A percentile compares a stretch with the other conserved stretches of the same genome.
Evolutionary conservation across 176 grass and related monocot genomes (phyloP).

Genomic region (Lolium rigidum): DNA sequence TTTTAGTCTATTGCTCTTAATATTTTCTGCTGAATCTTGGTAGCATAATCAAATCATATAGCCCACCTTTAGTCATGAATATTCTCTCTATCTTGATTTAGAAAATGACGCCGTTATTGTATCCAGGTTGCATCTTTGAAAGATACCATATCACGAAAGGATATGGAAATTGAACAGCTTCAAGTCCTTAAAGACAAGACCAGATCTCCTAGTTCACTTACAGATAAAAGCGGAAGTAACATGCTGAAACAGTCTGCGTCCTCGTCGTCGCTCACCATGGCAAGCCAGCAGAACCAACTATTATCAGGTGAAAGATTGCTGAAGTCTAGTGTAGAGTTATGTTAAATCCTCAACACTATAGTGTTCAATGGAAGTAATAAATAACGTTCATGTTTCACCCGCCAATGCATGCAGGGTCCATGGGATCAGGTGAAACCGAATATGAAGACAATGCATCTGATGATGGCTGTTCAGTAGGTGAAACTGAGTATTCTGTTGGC

Average conservation of each 20-base stretch:
- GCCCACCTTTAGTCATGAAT: not conserved
- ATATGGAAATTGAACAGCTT: constrained; percentile 87
- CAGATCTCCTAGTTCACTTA: constrained; percentile 52
- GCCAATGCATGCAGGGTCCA: constrained; percentile 35
- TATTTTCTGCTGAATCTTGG: not conserved
- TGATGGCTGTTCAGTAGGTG: constrained; percentile 61
- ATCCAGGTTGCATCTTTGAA: constrained; percentile 92
- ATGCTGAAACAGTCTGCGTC: constrained; percentile 58
- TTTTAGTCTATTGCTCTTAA: constrained; percentile 9
- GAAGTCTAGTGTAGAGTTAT: constrained; percentile 21
- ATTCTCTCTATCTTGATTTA: constrained; percentile 33
- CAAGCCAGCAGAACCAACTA: constrained; percentile 50
- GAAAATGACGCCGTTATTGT: constrained; percentile 6
- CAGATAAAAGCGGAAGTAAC: constrained; percentile 44
- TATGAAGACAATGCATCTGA: constrained; percentile 83
- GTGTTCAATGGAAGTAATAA: constrained; percentile 36
- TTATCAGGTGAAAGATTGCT: constrained; percentile 39
- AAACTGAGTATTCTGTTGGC: constrained; percentile 72
- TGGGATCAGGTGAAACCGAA: constrained; percentile 52
- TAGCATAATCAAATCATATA: not conserved
- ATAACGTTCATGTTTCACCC: constrained; percentile 22
- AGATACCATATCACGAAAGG: constrained; percentile 80
- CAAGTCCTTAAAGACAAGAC: constrained; percentile 64
- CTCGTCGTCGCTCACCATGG: constrained; percentile 36
- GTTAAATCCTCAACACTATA: constrained; percentile 41